Conservation (phyloP, 176 grass and related monocot genomes). For the Carex littledalei region DNA sequence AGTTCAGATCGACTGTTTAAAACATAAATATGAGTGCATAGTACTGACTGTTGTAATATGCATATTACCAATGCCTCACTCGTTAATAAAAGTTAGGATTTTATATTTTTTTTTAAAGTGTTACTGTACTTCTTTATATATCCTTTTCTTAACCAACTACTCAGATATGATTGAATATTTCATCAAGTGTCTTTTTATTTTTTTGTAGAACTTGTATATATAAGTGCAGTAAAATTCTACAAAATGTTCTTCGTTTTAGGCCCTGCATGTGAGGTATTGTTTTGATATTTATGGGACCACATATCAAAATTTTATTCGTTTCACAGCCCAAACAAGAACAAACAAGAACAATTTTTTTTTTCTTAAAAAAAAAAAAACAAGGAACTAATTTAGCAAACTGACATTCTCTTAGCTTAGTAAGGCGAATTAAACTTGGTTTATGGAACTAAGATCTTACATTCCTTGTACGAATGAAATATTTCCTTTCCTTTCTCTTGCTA, state of each 20-base stretch:
- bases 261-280: neutral
- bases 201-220: neutral
- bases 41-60: too few species aligned
- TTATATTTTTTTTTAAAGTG: too few species aligned
- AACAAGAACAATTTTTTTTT: neutral
- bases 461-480: conserved; percentile 10
- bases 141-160: too few species aligned
- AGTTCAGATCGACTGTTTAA: too few species aligned
- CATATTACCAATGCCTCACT: too few species aligned
- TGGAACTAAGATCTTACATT: conserved; percentile 29
- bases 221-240: neutral
- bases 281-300: neutral
- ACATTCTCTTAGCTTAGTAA: neutral
- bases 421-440: conserved; percentile 15
- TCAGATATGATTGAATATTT: too few species aligned
- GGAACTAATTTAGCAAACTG: neutral
- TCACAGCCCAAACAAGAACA: neutral
- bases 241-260: neutral
- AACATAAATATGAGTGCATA: too few species aligned
- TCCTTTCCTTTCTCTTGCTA: conserved; percentile 19
- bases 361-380: neutral
- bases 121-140: too few species aligned
- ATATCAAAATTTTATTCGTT: neutral
- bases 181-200: too few species aligned
- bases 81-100: too few species aligned